Base-by-base conservation (phyloP, 495 filamentous ascomycete genomes). In the Neohortaea acidophila region DNA sequence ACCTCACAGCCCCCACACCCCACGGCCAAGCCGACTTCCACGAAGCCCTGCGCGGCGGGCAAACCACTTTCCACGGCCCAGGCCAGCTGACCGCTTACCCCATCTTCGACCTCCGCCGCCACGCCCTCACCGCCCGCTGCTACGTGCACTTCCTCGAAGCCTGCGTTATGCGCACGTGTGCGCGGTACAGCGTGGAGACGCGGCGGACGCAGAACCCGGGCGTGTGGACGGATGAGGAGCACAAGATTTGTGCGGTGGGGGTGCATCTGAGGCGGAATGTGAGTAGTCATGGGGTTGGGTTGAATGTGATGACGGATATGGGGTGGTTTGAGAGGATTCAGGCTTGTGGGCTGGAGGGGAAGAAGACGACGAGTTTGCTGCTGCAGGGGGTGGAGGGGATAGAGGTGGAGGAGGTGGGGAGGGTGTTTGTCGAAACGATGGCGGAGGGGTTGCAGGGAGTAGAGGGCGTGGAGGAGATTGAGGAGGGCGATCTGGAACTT, bases 11-110 rank as follows among this genome's bases (percentile, higher is more conserved):
- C 25, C 37, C 54, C 18, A 43, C 38, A 1, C 21, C 15, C n/a
- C 19, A 7, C 12, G 60, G 66, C 12, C 48, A 45, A 26, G 80
- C 83, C 14, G 69, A 75, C 14, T 68, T 91, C 48, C 55, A 72
- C 26, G 66, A 75, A 38, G 77, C 84, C 4, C 69, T 77, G 6
- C 76, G 89, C 31, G 89, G 89, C 46, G 89, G 89, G 0, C 81
- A 89, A 41, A 86, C 81, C 0, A 96, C 89, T 3, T 97, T 92
- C 63, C 89, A 97, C 54, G 89, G 89, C 0, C 89, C 89, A 0
- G 89, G 89, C 0, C 89, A 97, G 55, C 60, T 87, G 43, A 81
- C 94, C 18, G 76, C 83, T 10, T 97, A 92, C 58, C 82, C 87
- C 11, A 73, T 96, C 26, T 58, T 89, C 15, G 82, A 92, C 52